A percentile compares a stretch with the other conserved stretches of the same genome.
Evolutionary conservation across 345 rosid species (phyloP).

Genomic region (Psidium guajava): DNA sequence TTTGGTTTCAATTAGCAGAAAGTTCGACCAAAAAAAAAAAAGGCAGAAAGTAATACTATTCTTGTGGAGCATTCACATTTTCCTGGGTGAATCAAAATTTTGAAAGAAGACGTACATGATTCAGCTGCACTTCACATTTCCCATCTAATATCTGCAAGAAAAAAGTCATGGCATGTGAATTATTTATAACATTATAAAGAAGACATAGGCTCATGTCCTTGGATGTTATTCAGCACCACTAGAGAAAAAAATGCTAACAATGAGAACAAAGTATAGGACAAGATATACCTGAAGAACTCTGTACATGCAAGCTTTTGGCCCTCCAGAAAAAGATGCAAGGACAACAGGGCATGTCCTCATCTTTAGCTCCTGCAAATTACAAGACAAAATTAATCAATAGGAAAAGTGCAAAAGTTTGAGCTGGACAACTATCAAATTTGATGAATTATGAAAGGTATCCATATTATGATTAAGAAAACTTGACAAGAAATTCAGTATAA

Average conservation of each 20-base stretch:
- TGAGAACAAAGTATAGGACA: not conserved
- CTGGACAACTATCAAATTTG: not conserved
- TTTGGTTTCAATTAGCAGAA: not conserved
- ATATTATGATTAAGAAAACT: not conserved
- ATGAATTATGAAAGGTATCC: not conserved
- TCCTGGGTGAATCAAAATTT: not conserved
- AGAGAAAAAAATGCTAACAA: not conserved
- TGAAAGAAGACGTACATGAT: constrained; percentile 24
- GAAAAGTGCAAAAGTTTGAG: not conserved
- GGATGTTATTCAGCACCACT: not conserved
- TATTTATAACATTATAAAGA: not conserved
- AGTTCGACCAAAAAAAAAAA: no score
- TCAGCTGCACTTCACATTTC: constrained; percentile 33
- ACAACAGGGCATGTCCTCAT: constrained; percentile 61
- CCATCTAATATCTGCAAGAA: constrained; percentile 64
- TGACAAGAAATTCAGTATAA: not conserved
- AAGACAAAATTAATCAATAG: not conserved
- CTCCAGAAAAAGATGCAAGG: constrained; percentile 84
- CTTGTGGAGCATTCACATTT: not conserved
- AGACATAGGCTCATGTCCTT: not conserved
- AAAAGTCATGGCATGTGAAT: not conserved
- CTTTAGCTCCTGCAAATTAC: constrained; percentile 56
- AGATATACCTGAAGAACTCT: constrained; percentile 76
- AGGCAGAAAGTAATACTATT: not conserved
- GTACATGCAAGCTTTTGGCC: constrained; percentile 87